phyloP scores from a whole-genome alignment of 345 rosid genomes.

The Cardiospermum halicacabum region DNA sequence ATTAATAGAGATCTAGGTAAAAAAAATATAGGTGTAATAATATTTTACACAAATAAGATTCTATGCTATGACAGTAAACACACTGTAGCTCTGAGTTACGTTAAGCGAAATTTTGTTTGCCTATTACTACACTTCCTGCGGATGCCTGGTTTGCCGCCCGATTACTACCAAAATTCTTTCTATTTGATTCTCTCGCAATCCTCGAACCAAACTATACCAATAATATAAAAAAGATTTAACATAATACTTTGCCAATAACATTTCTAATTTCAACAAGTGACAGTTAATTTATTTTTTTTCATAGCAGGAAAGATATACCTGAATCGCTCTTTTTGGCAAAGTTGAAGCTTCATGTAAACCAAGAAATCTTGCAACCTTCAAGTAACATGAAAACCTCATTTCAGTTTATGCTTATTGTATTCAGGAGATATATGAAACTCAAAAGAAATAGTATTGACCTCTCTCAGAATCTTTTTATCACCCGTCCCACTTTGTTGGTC shows the following conservation, averaged over 20 bases:
- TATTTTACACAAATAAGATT: no score
- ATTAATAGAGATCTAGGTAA: background rate
- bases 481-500: slow-evolving; percentile 93
- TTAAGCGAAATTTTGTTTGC: slow-evolving; percentile 19
- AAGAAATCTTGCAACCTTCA: slow-evolving; percentile 79
- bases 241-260: background rate
- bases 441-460: slow-evolving; percentile 41
- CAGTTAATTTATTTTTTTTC: background rate
- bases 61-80: no score
- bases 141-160: slow-evolving; percentile 96
- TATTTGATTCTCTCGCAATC: slow-evolving; percentile 85
- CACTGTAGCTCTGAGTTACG: background rate
- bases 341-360: slow-evolving; percentile 68
- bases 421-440: background rate
- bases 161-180: slow-evolving; percentile 85
- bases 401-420: background rate
- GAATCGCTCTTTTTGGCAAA: slow-evolving; percentile 91
- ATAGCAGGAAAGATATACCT: slow-evolving; percentile 39
- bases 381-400: slow-evolving; percentile 8
- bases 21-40: background rate
- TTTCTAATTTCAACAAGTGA: background rate
- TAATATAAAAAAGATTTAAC: background rate
- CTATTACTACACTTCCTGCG: slow-evolving; percentile 63
- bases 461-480: slow-evolving; percentile 88
- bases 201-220: slow-evolving; percentile 78